Evolutionary conservation across 345 rosid genomes (phyloP).

Genomic region (Microcos paniculata): DNA sequence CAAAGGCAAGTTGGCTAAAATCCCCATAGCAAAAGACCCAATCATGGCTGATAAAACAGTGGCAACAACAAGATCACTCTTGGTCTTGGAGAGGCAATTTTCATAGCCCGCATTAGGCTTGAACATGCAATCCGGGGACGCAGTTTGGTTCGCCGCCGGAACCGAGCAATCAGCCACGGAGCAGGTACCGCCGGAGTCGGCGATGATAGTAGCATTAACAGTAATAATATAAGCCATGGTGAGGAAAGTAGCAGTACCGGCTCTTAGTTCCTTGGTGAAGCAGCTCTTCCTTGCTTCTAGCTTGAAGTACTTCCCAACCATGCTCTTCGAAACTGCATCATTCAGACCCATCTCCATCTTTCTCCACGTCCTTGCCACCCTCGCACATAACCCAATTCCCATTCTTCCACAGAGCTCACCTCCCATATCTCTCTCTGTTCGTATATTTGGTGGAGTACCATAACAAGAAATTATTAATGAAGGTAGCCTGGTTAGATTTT

Average conservation of each 20-base stretch:
- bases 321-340: slow-evolving; percentile 57
- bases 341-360: slow-evolving; percentile 55
- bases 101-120: slow-evolving; percentile 60
- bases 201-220: slow-evolving; percentile 77
- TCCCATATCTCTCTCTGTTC: slow-evolving; percentile 22
- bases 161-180: slow-evolving; percentile 57
- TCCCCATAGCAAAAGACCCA: slow-evolving; percentile 77
- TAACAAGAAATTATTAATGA: background rate
- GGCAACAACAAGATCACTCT: slow-evolving; percentile 76
- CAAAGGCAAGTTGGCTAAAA: slow-evolving; percentile 75
- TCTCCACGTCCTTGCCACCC: slow-evolving; percentile 37
- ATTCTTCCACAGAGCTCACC: slow-evolving; percentile 26
- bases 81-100: slow-evolving; percentile 53
- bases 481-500: background rate
- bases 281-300: slow-evolving; percentile 60
- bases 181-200: slow-evolving; percentile 82
- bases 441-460: background rate
- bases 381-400: slow-evolving; percentile 23
- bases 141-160: slow-evolving; percentile 37
- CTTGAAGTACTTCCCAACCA: slow-evolving; percentile 63
- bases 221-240: slow-evolving; percentile 94
- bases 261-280: slow-evolving; percentile 78
- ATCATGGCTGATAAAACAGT: slow-evolving; percentile 75
- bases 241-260: slow-evolving; percentile 88
- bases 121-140: slow-evolving; percentile 51